Evolutionary conservation across 2,329 filamentous ascomycete species (phyloP).

Genomic region (Pestalotiopsis sp.): DNA sequence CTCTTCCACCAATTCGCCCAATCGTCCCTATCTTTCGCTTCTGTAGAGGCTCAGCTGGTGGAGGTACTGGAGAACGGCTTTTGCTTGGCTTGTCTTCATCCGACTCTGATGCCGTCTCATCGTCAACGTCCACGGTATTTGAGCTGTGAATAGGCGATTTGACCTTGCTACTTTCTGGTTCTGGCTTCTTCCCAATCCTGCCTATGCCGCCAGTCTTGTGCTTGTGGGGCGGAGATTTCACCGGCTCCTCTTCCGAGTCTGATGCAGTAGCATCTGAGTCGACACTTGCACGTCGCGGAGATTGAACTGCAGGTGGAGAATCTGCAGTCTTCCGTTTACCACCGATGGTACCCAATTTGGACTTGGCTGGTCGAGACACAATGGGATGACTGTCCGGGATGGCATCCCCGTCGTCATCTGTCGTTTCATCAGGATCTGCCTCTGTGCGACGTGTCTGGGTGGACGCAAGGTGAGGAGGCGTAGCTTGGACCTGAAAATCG

Average conservation of each 20-base stretch:
- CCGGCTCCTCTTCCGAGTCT: constrained; percentile 29
- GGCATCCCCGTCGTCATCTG: constrained; percentile 23
- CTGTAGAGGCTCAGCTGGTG: not conserved
- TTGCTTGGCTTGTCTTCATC: constrained; percentile 6
- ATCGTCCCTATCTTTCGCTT: constrained; percentile 13
- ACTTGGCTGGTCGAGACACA: constrained; percentile 15
- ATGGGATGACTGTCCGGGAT: constrained; percentile 23
- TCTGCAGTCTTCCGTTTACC: constrained; percentile 15
- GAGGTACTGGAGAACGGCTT: not conserved
- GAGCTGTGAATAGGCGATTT: not conserved
- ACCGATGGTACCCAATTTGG: constrained; percentile 25
- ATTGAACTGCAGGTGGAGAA: constrained; percentile 22
- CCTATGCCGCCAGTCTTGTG: constrained; percentile 22
- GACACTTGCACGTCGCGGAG: constrained; percentile 12
- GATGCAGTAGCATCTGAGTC: constrained; percentile 33
- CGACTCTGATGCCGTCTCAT: constrained; percentile 19
- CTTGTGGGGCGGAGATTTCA: constrained; percentile 17
- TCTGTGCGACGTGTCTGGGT: constrained; percentile 24
- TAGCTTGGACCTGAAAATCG: constrained; percentile 56
- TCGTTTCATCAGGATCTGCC: constrained; percentile 17
- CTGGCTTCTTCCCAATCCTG: constrained; percentile 25
- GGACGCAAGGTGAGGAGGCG: constrained; percentile 44
- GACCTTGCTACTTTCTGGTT: not conserved
- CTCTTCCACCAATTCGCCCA: constrained; percentile 15
- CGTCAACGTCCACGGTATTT: not conserved